These are phyloP conservation scores for Fusarium begoniae DNA, from an alignment of 2,329 filamentous ascomycete genomes.

Conservation along the genomic window DNA sequence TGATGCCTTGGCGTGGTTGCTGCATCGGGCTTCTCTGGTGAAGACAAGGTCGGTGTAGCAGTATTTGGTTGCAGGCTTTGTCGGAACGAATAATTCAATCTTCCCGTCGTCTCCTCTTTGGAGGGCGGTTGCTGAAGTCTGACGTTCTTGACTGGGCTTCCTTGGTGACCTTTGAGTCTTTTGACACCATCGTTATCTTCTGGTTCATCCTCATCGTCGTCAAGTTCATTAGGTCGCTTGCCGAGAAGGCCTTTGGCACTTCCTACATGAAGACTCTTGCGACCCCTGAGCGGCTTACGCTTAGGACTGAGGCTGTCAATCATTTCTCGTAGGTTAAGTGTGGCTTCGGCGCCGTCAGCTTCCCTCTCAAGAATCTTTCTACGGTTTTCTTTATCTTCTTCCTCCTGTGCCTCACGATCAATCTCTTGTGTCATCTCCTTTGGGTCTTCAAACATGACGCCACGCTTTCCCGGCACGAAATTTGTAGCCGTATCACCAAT, in stretches of 20 bases:
- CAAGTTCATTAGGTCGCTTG: conserved; percentile 77
- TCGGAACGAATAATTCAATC: conserved; percentile 60
- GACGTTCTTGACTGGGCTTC: conserved; percentile 80
- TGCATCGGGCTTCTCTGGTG: conserved; percentile 55
- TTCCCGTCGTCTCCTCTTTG: conserved; percentile 73
- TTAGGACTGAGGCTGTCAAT: conserved; percentile 82
- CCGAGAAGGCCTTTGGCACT: conserved; percentile 78
- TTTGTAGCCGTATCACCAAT: conserved; percentile 72
- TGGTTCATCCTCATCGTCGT: conserved; percentile 66
- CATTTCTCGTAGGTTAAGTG: conserved; percentile 77
- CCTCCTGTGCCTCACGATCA: conserved; percentile 66
- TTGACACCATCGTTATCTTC: conserved; percentile 71
- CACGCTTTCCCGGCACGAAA: conserved; percentile 66
- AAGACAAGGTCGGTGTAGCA: conserved; percentile 56
- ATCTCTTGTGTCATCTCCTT: conserved; percentile 69
- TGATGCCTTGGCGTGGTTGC: conserved; percentile 65
- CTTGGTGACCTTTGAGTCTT: conserved; percentile 74
- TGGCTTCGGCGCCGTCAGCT: conserved; percentile 60
- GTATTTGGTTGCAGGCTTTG: conserved; percentile 59
- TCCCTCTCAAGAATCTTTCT: conserved; percentile 65
- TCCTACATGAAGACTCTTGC: conserved; percentile 81
- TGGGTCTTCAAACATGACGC: conserved; percentile 73
- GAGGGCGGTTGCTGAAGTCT: conserved; percentile 74
- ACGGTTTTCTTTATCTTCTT: conserved; percentile 68
- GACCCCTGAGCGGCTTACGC: conserved; percentile 71